These are phyloP conservation scores for Primulina tabacum DNA, from an alignment of 257 asterid genomes.

Conservation along the genomic window DNA sequence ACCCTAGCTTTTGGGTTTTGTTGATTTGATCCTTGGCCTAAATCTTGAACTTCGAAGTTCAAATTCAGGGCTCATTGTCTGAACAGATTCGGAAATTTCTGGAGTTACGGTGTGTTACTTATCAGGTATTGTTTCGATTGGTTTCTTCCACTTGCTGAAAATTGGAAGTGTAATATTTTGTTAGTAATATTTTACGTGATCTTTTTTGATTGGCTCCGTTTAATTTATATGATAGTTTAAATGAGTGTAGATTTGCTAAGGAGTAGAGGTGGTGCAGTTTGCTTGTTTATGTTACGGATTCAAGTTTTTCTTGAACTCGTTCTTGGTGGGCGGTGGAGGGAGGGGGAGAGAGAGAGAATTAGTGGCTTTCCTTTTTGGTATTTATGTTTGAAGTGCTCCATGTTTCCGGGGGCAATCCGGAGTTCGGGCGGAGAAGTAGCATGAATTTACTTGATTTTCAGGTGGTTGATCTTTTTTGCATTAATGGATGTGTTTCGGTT, in stretches of 20 bases:
- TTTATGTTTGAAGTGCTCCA: slow-evolving; percentile 16
- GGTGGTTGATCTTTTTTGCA: background rate
- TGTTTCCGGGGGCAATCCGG: slow-evolving; percentile 3
- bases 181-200: background rate
- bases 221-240: slow-evolving; percentile 18
- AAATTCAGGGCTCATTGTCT: slow-evolving; percentile 31
- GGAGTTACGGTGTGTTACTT: slow-evolving; percentile 22
- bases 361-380: slow-evolving; percentile 7
- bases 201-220: slow-evolving; percentile 15
- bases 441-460: background rate
- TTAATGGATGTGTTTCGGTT: slow-evolving; percentile 9
- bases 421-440: background rate
- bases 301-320: slow-evolving; percentile 3
- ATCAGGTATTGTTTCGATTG: slow-evolving; percentile 37
- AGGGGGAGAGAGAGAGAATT: background rate
- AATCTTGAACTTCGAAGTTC: slow-evolving; percentile 30
- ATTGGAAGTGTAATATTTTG: background rate
- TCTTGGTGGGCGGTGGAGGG: background rate
- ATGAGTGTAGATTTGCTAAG: slow-evolving; percentile 19
- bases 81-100: slow-evolving; percentile 23
- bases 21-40: slow-evolving; percentile 35
- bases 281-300: slow-evolving; percentile 12
- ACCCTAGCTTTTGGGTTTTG: slow-evolving; percentile 43
- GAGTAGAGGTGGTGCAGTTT: background rate
- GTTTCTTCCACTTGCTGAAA: slow-evolving; percentile 20